These are phyloP conservation scores for Warburgia ugandensis DNA, from an alignment of 164 flowering plant genomes.

Conservation along the genomic window DNA sequence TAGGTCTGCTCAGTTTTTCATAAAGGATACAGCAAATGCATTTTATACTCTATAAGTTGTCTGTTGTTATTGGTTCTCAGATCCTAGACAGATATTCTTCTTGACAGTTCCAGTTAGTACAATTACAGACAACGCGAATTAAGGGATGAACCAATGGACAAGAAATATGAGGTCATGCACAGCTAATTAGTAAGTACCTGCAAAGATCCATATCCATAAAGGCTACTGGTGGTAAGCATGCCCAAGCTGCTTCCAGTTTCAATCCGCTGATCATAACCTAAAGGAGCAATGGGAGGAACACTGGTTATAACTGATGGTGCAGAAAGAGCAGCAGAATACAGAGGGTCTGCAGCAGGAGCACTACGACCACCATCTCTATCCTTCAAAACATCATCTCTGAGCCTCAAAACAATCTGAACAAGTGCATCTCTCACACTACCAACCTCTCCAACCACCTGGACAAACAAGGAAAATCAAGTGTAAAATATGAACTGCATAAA, in stretches of 20 bases:
- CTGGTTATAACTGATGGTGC: conserved; percentile 42
- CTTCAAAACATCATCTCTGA: conserved; percentile 77
- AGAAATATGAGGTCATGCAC: too few relatives aligned
- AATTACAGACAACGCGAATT: too few relatives aligned
- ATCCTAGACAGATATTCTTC: too few relatives aligned
- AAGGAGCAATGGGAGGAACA: conserved; percentile 37
- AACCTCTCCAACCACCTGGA: conserved; percentile 75
- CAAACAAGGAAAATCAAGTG: not conserved
- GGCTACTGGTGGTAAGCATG: conserved; percentile 48
- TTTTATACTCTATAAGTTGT: too few relatives aligned
- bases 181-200: conserved; percentile 68
- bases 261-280: conserved; percentile 62
- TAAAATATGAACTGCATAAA: not conserved
- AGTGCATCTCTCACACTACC: conserved; percentile 80
- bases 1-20: too few relatives aligned
- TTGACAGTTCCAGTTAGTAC: too few relatives aligned
- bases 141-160: too few relatives aligned
- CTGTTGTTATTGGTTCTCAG: too few relatives aligned
- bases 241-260: conserved; percentile 38
- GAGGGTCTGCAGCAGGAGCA: conserved; percentile 40
- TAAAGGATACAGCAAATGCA: too few relatives aligned
- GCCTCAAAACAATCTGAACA: conserved; percentile 80
- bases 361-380: conserved; percentile 52
- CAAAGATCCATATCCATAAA: conserved; percentile 72
- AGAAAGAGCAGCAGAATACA: too few relatives aligned